Evolutionary conservation across 2,329 filamentous ascomycete species (phyloP), one percentile per base, ranked within the genome.

Genomic region (Ascochyta rabiei): DNA sequence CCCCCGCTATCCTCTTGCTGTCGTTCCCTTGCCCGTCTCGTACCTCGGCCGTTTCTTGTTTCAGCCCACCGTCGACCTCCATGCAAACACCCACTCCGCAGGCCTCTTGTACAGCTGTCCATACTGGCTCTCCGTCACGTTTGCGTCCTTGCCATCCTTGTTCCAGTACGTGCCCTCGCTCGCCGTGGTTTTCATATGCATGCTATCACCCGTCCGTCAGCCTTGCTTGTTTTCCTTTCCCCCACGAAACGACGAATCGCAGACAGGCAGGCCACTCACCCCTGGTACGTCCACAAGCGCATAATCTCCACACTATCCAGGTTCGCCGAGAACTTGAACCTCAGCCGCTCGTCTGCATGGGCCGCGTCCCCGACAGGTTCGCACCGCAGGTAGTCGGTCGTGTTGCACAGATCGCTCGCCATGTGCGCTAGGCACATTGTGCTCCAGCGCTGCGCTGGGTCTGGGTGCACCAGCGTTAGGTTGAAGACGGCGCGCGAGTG

Each of bases 91-190:
- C 60, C 62, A 61, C 1, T 21, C 44, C 6, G 35, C 45, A 24
- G 30, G n/a, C 30, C 45, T 48, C 19, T 16, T 1, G 37, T 56
- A 61, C 18, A 10, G n/a, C 21, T 41, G 53, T 8, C 56, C 54
- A 26, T 28, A 31, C 18, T 46, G 34, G 18, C 43, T 56, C 28
- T 48, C 42, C 33, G 60, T 63, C 49, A 60, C 45, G 39, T 67
- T 67, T 1, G 38, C 52, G 1, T 37, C 35, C 7, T 18, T 35
- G 2, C 44, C 46, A 13, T 33, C 38, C 37, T 54, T 34, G 7
- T 41, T 48, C 65, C 62, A 67, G 21, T 56, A 35, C 10, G 61
- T 34, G 1, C 37, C 34, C 44, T 45, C 40, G 12, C 35, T 39
- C 2, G 52, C 40, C 18, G 21, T 21, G 43, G n/a, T 37, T 40